Evolutionary conservation across 495 filamentous ascomycete species (phyloP).

Genomic region (Parathielavia appendiculata): DNA sequence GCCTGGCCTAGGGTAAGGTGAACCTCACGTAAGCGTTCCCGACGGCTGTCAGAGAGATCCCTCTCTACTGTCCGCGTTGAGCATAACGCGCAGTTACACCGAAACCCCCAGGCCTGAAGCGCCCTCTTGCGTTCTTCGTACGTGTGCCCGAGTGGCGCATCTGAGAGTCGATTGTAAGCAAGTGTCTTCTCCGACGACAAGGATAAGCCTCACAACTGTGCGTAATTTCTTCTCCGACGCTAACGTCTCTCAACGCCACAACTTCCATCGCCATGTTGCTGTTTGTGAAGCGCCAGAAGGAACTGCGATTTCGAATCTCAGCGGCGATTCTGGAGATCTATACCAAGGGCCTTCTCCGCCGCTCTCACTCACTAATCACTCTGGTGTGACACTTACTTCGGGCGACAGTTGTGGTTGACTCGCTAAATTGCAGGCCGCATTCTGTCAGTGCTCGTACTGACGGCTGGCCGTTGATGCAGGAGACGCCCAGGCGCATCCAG

Average conservation of each 20-base stretch:
- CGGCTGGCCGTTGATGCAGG: too few relatives aligned
- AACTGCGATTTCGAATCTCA: slow-evolving; percentile 7
- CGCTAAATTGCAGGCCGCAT: slow-evolving; percentile 13
- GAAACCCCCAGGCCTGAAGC: slow-evolving; percentile 31
- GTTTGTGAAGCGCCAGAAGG: slow-evolving; percentile 29
- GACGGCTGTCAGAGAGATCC: slow-evolving; percentile 23
- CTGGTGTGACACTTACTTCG: slow-evolving; percentile 30
- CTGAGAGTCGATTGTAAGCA: slow-evolving; percentile 19
- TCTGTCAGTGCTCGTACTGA: too few relatives aligned
- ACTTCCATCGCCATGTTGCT: slow-evolving; percentile 31
- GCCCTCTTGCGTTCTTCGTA: slow-evolving; percentile 25
- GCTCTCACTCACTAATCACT: too few relatives aligned
- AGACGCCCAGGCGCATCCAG: too few relatives aligned
- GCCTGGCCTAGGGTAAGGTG: slow-evolving; percentile 20
- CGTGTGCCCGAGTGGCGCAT: slow-evolving; percentile 33
- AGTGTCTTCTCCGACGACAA: too few relatives aligned
- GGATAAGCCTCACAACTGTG: slow-evolving; percentile 31
- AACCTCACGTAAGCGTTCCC: slow-evolving; percentile 28
- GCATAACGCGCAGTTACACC: slow-evolving; percentile 33
- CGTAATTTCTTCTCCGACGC: slow-evolving; percentile 32
- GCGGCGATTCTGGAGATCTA: neutral
- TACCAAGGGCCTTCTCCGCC: too few relatives aligned
- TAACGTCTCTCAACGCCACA: slow-evolving; percentile 31
- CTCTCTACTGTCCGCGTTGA: slow-evolving; percentile 17
- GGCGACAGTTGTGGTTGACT: slow-evolving; percentile 36